Conservation (phyloP, 805 yeast species). For the Yamadazyma laniorum region DNA sequence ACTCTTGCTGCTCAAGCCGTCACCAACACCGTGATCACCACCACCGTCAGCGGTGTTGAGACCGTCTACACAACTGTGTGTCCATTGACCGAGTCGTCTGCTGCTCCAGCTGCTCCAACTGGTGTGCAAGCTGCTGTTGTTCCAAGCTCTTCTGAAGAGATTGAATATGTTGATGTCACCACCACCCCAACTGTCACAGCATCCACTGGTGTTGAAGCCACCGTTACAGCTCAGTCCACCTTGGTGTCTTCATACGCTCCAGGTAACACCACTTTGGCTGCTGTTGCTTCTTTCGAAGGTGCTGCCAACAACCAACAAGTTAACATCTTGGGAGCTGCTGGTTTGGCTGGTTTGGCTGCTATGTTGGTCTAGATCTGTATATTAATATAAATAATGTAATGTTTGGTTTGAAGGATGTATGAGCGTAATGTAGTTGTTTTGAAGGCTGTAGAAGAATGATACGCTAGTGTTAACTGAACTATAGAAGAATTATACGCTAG, state of each 20-base stretch:
- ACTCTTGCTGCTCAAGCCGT: conserved; percentile 15
- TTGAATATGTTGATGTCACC: conserved; percentile 46
- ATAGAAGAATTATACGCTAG: too few species aligned
- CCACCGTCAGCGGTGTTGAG: conserved; percentile 31
- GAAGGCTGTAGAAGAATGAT: too few species aligned
- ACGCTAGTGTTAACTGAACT: too few species aligned
- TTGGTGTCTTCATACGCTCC: conserved; percentile 29
- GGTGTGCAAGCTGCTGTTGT: conserved; percentile 12
- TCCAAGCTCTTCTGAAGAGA: conserved; percentile 13
- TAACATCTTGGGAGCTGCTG: conserved; percentile 31
- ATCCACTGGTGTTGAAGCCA: conserved; percentile 48
- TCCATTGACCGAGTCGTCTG: conserved; percentile 25
- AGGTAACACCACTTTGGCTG: conserved; percentile 18
- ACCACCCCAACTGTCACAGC: conserved; percentile 48
- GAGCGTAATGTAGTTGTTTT: too few species aligned
- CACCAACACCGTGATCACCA: conserved; percentile 31
- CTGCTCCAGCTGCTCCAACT: conserved; percentile 15
- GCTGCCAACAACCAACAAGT: conserved; percentile 27
- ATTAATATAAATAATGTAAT: conserved; percentile 3
- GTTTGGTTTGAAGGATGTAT: too few species aligned
- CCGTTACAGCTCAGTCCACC: conserved; percentile 37
- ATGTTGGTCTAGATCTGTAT: conserved; percentile 28
- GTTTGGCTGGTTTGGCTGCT: conserved; percentile 43
- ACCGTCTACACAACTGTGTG: conserved; percentile 39
- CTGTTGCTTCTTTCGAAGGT: conserved; percentile 28